Base-by-base conservation (phyloP, 2,329 filamentous ascomycete genomes). In the Colletotrichum plurivorum region DNA sequence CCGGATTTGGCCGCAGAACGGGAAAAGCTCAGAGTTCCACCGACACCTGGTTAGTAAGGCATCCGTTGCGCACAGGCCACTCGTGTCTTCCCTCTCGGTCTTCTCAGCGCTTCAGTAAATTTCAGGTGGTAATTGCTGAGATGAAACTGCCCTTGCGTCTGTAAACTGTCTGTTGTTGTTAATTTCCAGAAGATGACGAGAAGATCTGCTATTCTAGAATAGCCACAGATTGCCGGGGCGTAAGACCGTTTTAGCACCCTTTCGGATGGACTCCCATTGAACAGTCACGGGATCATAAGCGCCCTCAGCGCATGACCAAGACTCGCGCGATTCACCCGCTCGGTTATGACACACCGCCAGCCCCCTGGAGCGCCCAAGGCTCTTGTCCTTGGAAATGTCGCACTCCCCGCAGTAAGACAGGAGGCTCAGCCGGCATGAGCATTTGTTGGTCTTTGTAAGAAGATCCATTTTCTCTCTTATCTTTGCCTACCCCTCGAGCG, bases 401-500 rank as follows among this genome's bases (percentile, higher is more conserved):
- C 51, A 60, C 31, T 41, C n/a, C 58, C 48, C 41, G 48, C 58
- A 52, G 31, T 36, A 12, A 36, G 31, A 36, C 31, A 36, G 6
- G 43, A 43, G 45, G 18, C 59, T 41, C 27, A 43, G n/a, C 55
- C 25, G 41, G 39, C 55, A 48, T 12, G 4, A 45, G 20, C 18
- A 15, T 51, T 43, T 16, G 46, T 18, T n/a, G 16, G n/a, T 51
- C 20, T 60, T 39, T 48, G 49, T 45, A 61, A 48, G 25, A 54
- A 54, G 53, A 39, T 59, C 54, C 66, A 61, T 56, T 54, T 15
- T 45, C 31, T 46, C 51, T 55, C 27, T 51, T 22, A 57, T 69
- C 62, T 55, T 18, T 60, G 10, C 53, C 61, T 62, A 71, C 56
- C 67, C 89, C 70, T 85, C 78, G 69, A 89, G 82, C 22, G 89